Evolutionary conservation across 139 green algal genomes (phyloP).

Genomic region (Chlorokybus atmophyticus): DNA sequence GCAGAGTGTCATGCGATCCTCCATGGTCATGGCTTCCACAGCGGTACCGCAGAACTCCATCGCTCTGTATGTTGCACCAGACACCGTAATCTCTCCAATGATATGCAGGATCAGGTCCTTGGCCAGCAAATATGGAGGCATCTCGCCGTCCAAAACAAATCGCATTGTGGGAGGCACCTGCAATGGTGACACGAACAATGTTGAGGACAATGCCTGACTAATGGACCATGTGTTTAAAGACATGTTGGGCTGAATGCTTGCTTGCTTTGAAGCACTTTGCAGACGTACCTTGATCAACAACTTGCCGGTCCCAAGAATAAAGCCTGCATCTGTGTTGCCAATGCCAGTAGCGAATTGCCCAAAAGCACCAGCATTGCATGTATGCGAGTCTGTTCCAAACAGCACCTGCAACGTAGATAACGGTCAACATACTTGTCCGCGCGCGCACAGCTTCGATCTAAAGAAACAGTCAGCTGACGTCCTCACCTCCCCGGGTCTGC

Average conservation of each 20-base stretch:
- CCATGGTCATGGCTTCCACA: constrained; percentile 82
- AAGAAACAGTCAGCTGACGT: not conserved
- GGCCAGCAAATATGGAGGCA: constrained; percentile 76
- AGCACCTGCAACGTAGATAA: constrained; percentile 79
- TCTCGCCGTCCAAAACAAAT: constrained; percentile 84
- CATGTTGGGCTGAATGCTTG: no score
- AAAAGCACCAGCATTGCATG: constrained; percentile 90
- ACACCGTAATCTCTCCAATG: constrained; percentile 85
- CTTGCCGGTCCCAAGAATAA: constrained; percentile 93
- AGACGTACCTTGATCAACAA: constrained; percentile 74
- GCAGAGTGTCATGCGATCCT: constrained; percentile 94
- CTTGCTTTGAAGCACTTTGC: no score
- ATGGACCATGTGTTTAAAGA: no score
- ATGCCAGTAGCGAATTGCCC: constrained; percentile 89
- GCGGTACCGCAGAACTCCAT: constrained; percentile 78
- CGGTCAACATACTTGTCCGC: no score
- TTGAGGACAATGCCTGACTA: no score
- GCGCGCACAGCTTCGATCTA: not conserved
- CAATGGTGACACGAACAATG: no score
- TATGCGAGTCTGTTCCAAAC: constrained; percentile 96
- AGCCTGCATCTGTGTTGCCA: constrained; percentile 90
- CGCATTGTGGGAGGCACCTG: constrained; percentile 81
- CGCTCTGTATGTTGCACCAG: constrained; percentile 36
- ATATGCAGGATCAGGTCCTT: constrained; percentile 93
- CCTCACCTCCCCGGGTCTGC: constrained; percentile 36